A percentile compares a stretch with the other conserved stretches of the same genome.
These are phyloP conservation scores for Kodamaea ohmeri DNA, from an alignment of 1,139 yeast genomes.

Conservation along the genomic window DNA sequence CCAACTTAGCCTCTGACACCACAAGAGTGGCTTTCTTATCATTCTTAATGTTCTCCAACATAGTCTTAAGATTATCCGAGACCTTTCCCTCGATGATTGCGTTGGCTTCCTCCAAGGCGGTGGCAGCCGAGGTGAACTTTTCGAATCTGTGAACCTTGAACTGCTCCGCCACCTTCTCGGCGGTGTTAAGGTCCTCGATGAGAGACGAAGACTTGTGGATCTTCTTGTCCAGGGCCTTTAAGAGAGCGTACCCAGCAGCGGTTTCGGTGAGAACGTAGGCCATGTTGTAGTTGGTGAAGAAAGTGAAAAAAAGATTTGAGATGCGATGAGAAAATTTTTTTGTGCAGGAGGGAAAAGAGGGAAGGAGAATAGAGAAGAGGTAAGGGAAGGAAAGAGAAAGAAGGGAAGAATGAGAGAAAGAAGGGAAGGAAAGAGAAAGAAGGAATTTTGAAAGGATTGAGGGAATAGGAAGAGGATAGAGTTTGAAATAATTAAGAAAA, in stretches of 20 bases:
- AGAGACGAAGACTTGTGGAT: constrained; percentile 80
- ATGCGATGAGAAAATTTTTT: constrained; percentile 11
- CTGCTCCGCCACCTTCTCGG: constrained; percentile 75
- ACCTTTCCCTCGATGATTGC: constrained; percentile 93
- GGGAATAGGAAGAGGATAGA: no score
- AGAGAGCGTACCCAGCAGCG: constrained; percentile 96
- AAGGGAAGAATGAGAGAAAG: neutral
- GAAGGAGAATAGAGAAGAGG: neutral
- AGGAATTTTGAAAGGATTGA: no score
- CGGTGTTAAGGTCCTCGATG: constrained; percentile 73
- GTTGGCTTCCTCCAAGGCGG: constrained; percentile 93
- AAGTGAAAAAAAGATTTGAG: constrained; percentile 12
- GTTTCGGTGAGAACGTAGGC: constrained; percentile 96
- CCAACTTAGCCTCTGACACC: constrained; percentile 93
- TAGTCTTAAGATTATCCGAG: constrained; percentile 71
- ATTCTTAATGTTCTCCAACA: constrained; percentile 76
- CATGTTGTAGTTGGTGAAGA: constrained; percentile 40
- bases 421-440: no score
- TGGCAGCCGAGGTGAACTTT: constrained; percentile 90
- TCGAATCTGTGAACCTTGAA: constrained; percentile 95
- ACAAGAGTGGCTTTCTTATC: constrained; percentile 89
- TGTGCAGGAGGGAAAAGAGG: constrained; percentile 3
- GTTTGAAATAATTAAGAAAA: no score
- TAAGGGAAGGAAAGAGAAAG: neutral
- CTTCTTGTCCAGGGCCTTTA: constrained; percentile 97